These are phyloP conservation scores for Streptanthus diversifolius DNA, from an alignment of 345 rosid species.

Conservation along the genomic window DNA sequence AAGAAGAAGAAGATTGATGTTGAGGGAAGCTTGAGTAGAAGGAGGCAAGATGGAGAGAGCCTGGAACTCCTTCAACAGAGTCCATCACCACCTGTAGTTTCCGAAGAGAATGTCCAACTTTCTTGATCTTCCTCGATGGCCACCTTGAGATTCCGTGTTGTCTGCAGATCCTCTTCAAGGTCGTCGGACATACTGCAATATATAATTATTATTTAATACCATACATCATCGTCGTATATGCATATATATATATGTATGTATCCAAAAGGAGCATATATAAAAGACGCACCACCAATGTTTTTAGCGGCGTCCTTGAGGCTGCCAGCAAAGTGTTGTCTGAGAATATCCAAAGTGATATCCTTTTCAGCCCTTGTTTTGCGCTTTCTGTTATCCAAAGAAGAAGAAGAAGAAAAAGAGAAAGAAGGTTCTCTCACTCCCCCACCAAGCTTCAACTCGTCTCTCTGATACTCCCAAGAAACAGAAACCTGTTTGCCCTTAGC, in stretches of 20 bases:
- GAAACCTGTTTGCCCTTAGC: slow-evolving; percentile 57
- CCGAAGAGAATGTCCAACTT: slow-evolving; percentile 81
- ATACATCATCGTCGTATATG: slow-evolving; percentile 2
- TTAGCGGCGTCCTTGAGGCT: slow-evolving; percentile 98
- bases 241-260: neutral
- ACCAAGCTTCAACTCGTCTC: slow-evolving; percentile 49
- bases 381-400: slow-evolving; percentile 44
- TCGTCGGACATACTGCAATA: slow-evolving; percentile 92
- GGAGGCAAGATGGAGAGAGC: slow-evolving; percentile 71
- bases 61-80: slow-evolving; percentile 76
- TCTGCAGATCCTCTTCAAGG: slow-evolving; percentile 89
- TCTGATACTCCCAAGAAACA: slow-evolving; percentile 49
- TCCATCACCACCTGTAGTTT: slow-evolving; percentile 74
- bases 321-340: slow-evolving; percentile 83
- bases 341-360: slow-evolving; percentile 74
- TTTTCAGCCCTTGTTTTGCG: slow-evolving; percentile 72
- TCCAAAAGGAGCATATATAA: neutral
- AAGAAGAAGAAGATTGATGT: slow-evolving; percentile 56
- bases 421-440: slow-evolving; percentile 22
- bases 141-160: slow-evolving; percentile 84
- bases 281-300: slow-evolving; percentile 72
- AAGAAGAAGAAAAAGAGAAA: slow-evolving; percentile 36
- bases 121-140: slow-evolving; percentile 96
- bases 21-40: slow-evolving; percentile 85
- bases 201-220: neutral